A percentile compares a stretch with the other conserved stretches of the same genome.
phyloP scores from a whole-genome alignment of 768 basidiomycete species.

The Albatrellus ellisii region DNA sequence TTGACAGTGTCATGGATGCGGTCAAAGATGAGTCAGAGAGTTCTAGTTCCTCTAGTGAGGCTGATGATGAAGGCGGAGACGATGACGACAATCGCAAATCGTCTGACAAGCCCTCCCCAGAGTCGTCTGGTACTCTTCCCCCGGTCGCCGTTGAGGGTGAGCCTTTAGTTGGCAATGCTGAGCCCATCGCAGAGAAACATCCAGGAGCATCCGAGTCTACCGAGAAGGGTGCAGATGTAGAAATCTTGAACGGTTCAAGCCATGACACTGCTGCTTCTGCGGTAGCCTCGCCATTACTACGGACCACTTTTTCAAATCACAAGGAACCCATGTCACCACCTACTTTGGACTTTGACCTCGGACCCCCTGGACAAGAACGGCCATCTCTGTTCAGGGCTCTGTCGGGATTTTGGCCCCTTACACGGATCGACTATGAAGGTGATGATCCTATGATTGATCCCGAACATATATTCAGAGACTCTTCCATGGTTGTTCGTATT shows the following conservation, averaged over 20 bases:
- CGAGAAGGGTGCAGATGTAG: background rate
- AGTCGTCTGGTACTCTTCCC: constrained; percentile 6
- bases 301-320: constrained; percentile 7
- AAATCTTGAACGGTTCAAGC: constrained; percentile 3
- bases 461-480: constrained; percentile 91
- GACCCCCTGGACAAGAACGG: constrained; percentile 42
- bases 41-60: constrained; percentile 53
- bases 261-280: constrained; percentile 23
- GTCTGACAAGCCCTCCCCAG: constrained; percentile 18
- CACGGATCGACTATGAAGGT: constrained; percentile 42
- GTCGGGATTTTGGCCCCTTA: constrained; percentile 61
- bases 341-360: constrained; percentile 38
- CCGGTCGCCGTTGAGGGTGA: background rate
- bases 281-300: constrained; percentile 42
- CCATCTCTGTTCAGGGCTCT: constrained; percentile 71
- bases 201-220: background rate
- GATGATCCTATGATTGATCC: constrained; percentile 66
- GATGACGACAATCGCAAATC: constrained; percentile 32
- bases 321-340: constrained; percentile 9
- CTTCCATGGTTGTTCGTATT: constrained; percentile 87
- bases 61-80: constrained; percentile 56
- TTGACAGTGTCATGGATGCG: constrained; percentile 84
- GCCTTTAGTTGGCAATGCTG: too few relatives aligned
- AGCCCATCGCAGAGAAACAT: background rate
- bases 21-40: constrained; percentile 73